These are phyloP conservation scores for Kwoniella europaea DNA, from an alignment of 768 basidiomycete species.

Conservation along the genomic window DNA sequence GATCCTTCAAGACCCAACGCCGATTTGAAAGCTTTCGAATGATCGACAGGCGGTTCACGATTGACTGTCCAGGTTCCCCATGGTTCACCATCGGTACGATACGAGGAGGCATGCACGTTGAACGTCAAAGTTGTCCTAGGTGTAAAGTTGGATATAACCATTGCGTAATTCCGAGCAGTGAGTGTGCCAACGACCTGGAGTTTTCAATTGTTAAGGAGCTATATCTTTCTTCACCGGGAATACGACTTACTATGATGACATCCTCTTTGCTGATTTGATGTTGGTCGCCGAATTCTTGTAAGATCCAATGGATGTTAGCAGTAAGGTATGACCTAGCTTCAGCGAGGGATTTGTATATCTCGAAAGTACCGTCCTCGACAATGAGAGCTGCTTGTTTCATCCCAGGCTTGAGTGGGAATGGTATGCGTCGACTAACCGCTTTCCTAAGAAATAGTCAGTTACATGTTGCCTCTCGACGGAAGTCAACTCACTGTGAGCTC, in stretches of 20 bases:
- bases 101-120: constrained; percentile 65
- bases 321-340: constrained; percentile 76
- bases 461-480: neutral
- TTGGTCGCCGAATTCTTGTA: constrained; percentile 64
- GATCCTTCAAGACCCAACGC: constrained; percentile 2
- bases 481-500: constrained; percentile 37
- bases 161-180: constrained; percentile 71
- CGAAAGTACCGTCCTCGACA: constrained; percentile 72
- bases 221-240: no score
- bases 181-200: constrained; percentile 65
- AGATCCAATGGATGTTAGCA: constrained; percentile 69
- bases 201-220: neutral
- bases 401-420: constrained; percentile 68
- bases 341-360: constrained; percentile 68
- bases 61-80: constrained; percentile 73
- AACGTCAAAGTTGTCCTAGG: constrained; percentile 59
- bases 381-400: constrained; percentile 72
- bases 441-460: constrained; percentile 60
- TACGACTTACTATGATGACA: constrained; percentile 61
- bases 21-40: constrained; percentile 1
- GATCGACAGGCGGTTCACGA: neutral
- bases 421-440: constrained; percentile 63
- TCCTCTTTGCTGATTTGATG: constrained; percentile 66
- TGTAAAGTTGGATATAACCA: constrained; percentile 67
- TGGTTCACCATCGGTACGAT: constrained; percentile 63